Percentiles rank a stretch among this genome's conserved stretches.
These are phyloP conservation scores for Silene noctiflora DNA, from an alignment of 179 eudicot genomes.

Conservation along the genomic window DNA sequence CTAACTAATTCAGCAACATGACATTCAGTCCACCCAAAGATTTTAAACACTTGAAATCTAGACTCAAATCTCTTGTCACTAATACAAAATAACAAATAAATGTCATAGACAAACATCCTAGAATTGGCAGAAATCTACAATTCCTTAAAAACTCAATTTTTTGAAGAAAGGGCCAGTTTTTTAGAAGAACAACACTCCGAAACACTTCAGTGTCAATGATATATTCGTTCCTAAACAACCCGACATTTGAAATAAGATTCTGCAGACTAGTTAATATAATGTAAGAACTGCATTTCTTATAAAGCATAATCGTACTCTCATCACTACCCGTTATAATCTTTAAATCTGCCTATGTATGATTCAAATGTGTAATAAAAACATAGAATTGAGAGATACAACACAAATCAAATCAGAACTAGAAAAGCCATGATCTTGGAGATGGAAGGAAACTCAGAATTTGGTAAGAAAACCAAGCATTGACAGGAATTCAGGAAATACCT, in stretches of 20 bases:
- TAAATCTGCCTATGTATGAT: background rate
- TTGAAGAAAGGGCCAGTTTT: constrained; percentile 4
- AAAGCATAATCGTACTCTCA: no score
- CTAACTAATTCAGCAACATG: background rate
- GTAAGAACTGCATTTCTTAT: no score
- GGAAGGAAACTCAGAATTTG: background rate
- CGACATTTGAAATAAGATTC: constrained; percentile 21
- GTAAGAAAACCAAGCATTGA: background rate
- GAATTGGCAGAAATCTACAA: no score
- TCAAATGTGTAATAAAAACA: background rate
- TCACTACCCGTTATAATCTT: no score
- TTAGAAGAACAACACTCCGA: constrained; percentile 1
- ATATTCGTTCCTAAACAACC: constrained; percentile 7
- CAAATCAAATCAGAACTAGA: constrained; percentile 14
- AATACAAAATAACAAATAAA: background rate
- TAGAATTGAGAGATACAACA: constrained; percentile 1
- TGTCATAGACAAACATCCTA: constrained; percentile 26
- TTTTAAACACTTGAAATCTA: background rate
- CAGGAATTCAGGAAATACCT: no score
- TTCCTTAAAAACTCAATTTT: background rate
- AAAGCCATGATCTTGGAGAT: constrained; percentile 25
- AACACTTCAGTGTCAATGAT: constrained; percentile 25
- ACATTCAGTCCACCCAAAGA: constrained; percentile 10
- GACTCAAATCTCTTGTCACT: constrained; percentile 19
- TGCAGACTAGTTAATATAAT: no score